Evolutionary conservation across 257 asterid genomes (phyloP), one percentile per base, ranked within the genome.

Genomic region (Solanum sejunctum): DNA sequence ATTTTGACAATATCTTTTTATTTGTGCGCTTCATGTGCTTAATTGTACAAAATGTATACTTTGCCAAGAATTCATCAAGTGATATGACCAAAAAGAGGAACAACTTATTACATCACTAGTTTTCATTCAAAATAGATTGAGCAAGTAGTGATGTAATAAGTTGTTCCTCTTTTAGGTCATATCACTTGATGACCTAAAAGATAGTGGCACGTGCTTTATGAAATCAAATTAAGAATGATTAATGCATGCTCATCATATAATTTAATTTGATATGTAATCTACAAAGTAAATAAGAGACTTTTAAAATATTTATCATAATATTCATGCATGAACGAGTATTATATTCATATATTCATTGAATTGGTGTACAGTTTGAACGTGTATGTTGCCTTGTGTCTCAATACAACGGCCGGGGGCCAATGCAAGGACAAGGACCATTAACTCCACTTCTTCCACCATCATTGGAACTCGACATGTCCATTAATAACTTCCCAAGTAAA

Each of bases 341-440:
- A 4, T 36, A 36, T 36, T 43, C 47, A 43, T 36, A 4, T 36
- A 36, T 36, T 43, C 47, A 43, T 70, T 18, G 78, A 18, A 66
- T 61, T 26, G 10, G 41, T 49, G 43, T 54, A 8, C 95, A 95
- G 99, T 89, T 90, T 39, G 98, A 93, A 32, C 93, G 98, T 0
- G 87, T 93, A 18, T 96, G 97, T 87, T 89, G 91, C 84, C 58
- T 95, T 6, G 85, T 93, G 7, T 64, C 95, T 1, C 96, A 94
- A 85, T 95, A 90, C 92, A 90, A 88, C 12, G 98, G 96, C 11
- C 88, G 97, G 21, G 81, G 81, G 32, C 87, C 95, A 41, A 87
- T 92, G 60, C 93, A 78, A 79, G 58, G 88, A 12, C 70, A 91
- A 61, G 97, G 89, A 12, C 88, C 93, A 39, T 32, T 88, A 11